These are phyloP conservation scores for Erigeron philadelphicus DNA, from an alignment of 140 eudicot genomes.

Conservation along the genomic window DNA sequence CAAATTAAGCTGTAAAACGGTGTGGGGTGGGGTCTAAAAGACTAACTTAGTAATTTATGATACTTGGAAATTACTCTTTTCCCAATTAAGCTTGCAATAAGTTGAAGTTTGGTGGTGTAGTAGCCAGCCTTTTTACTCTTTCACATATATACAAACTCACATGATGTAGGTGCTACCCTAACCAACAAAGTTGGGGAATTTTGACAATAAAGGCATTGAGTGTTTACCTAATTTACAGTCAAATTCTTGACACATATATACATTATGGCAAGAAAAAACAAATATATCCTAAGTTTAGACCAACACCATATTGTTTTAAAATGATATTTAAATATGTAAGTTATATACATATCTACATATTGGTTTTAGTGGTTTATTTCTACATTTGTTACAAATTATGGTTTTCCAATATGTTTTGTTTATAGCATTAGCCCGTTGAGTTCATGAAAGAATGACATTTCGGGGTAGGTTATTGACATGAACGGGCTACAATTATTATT, in stretches of 20 bases:
- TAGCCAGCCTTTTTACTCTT: constrained; percentile 15
- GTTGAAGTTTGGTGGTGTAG: constrained; percentile 38
- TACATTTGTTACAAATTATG: too few species aligned
- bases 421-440: not conserved
- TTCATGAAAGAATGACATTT: not conserved
- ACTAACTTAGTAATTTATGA: constrained; percentile 16
- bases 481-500: not conserved
- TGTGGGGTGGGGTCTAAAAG: constrained; percentile 23
- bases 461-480: not conserved
- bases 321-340: too few species aligned
- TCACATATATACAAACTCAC: constrained; percentile 26
- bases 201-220: constrained; percentile 16
- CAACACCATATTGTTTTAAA: too few species aligned
- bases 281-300: not conserved
- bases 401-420: not conserved
- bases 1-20: not conserved
- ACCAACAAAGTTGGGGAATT: constrained; percentile 23
- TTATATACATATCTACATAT: too few species aligned
- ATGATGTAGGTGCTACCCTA: constrained; percentile 30
- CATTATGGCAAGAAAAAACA: not conserved
- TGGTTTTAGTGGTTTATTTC: too few species aligned
- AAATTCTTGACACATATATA: too few species aligned
- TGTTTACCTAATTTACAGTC: constrained; percentile 18
- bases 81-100: constrained; percentile 30
- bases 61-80: constrained; percentile 32